Evolutionary conservation across 176 grass and related monocot species (phyloP), one percentile per base, ranked within the genome.

Genomic region (Paspalum vaginatum): DNA sequence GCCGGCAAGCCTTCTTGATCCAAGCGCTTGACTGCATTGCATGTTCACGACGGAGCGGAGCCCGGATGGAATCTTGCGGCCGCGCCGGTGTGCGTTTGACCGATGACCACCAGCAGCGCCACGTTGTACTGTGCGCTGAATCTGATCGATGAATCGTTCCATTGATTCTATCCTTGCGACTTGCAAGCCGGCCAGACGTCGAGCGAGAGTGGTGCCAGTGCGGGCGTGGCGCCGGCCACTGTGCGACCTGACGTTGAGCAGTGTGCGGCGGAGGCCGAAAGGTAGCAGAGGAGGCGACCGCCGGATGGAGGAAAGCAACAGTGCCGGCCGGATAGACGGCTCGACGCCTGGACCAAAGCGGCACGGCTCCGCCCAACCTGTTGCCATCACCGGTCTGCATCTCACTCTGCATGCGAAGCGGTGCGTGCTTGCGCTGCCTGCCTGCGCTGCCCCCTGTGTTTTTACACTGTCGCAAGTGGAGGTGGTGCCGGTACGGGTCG

Each of bases 271-370:
- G 17, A 8, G 18, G 4, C n/a, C 4, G 21, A 70, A 7, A 27
- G 56, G n/a, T n/a, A 50, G 8, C 2, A 7, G 42, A 22, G 57
- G 21, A 80, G 27, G 48, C 56, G 77, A 81, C 77, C 50, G 40
- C 6, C 60, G 13, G 60, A 81, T 75, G 51, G 70, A 16, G 72
- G 22, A 87, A 83, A 65, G 71, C 59, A 79, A 73, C 68, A 67
- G 80, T 32, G n/a, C 74, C 80, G 42, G 58, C 65, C 12, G 65
- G 79, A 69, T 83, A 66, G 74, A 83, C 74, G 74, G 74, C 74
- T 66, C 58, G 74, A 83, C 74, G 74, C 67, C 74, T 66, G 48
- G 74, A 56, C 65, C 48, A 46, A 87, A 83, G 72, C 67, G 7
- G 1, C 16, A 6, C 25, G 3, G 50, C 8, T 69, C 55, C 48